A percentile compares a stretch with the other conserved stretches of the same genome.
phyloP scores from a whole-genome alignment of 148 eudicot species.

The Cornus florida region DNA sequence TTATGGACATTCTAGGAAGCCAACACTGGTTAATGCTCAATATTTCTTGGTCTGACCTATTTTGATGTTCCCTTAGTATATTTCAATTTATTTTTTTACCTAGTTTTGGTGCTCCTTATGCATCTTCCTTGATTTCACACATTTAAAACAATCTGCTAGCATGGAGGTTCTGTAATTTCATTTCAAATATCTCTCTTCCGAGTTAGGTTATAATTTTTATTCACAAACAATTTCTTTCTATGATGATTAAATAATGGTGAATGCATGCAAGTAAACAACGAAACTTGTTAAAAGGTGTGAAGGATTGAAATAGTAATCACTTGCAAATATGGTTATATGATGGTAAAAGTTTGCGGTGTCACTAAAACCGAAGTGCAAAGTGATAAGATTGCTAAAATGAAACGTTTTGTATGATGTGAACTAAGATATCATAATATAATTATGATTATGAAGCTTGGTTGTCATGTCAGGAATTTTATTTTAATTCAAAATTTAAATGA shows the following conservation, averaged over 20 bases:
- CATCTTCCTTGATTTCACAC: background rate
- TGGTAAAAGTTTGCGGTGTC: background rate
- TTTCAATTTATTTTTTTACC: background rate
- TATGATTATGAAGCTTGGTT: background rate
- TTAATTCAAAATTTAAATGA: background rate
- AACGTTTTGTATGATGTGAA: background rate
- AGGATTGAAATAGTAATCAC: no score
- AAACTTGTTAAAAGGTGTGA: background rate
- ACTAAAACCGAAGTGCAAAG: background rate
- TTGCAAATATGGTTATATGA: background rate
- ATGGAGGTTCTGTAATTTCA: constrained; percentile 1
- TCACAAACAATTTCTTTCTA: background rate
- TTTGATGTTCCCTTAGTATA: background rate
- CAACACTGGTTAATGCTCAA: background rate
- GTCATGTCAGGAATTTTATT: background rate
- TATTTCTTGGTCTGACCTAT: background rate
- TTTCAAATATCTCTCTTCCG: background rate
- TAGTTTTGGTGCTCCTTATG: background rate
- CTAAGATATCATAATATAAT: background rate
- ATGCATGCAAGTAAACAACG: background rate
- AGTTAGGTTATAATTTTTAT: background rate
- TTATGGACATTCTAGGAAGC: background rate
- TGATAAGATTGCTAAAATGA: background rate
- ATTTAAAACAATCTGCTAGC: background rate
- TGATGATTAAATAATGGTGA: background rate